Evolutionary conservation across 2,329 filamentous ascomycete species (phyloP), one percentile per base, ranked within the genome.

Genomic region (Pyricularia grisea): DNA sequence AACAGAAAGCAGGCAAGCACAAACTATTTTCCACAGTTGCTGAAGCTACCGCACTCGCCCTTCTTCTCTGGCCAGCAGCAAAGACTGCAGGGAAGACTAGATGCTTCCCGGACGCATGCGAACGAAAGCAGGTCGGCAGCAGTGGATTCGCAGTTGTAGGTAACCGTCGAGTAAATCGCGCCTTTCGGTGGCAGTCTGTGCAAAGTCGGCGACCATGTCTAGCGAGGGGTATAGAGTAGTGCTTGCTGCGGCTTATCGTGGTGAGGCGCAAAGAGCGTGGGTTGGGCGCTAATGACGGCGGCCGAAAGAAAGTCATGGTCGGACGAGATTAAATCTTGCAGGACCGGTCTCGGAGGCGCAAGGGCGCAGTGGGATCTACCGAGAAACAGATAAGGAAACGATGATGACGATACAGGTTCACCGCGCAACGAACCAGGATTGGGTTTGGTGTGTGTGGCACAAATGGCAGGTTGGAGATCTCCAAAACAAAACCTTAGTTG

Each of bases 1-100:
- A 27, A 36, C 12, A n/a, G 23, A 14, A 28, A 23, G 31, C 12
- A 5, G 25, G 25, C 11, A 31, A 20, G 20, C 20, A 55, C 68
- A 23, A 67, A 73, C 72, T 70, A 68, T 73, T 73, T n/a, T 72
- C 69, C 14, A 70, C 69, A 0, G 72, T 70, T 5, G 73, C 70
- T 27, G 72, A 65, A 11, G 72, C 72, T n/a, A 72, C 71, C 11
- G 72, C 70, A 30, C 58, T 65, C 58, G 71, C 69, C 1, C 63
- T 70, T 61, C 71, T 68, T 42, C 66, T 69, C 70, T 73, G 71
- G 30, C 71, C 70, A 28, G 72, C 70, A 28, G 60, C 17, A 27
- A 70, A 70, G 17, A 60, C 63, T 2, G 68, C 42, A 4, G 68
- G 63, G 9, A 36, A 3, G 20, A 65, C 25, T 5, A 69, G 20